Conservation (phyloP, 2,329 filamentous ascomycete species). For the Colletotrichum theobromicola region DNA sequence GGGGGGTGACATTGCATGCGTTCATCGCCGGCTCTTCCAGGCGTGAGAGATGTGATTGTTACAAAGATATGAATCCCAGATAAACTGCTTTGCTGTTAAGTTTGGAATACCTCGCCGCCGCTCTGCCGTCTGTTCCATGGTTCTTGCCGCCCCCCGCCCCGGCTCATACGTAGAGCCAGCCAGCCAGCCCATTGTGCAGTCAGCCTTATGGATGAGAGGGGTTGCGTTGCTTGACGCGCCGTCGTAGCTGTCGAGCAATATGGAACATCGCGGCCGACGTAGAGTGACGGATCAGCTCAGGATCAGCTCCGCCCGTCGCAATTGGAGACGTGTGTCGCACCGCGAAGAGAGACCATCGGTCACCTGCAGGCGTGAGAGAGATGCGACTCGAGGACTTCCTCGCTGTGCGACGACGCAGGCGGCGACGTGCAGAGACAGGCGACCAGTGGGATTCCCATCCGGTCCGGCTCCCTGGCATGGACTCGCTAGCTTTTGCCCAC, state of each 20-base stretch:
- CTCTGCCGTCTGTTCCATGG: neutral
- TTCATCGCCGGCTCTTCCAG: slow-evolving; percentile 11
- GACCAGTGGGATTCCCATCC: slow-evolving; percentile 8
- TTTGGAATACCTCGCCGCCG: neutral
- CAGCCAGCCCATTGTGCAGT: slow-evolving; percentile 1
- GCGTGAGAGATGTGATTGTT: neutral
- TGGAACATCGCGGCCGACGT: neutral
- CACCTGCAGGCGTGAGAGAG: slow-evolving; percentile 5
- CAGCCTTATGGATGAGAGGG: slow-evolving; percentile 14
- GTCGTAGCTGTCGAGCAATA: neutral
- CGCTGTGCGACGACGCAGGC: slow-evolving; percentile 13
- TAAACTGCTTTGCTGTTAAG: neutral
- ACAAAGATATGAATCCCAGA: slow-evolving; percentile 9
- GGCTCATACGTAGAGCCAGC: neutral
- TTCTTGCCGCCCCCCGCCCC: neutral
- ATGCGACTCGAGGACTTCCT: slow-evolving; percentile 10
- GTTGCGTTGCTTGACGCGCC: neutral
- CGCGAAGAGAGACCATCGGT: neutral
- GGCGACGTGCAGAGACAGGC: slow-evolving; percentile 9
- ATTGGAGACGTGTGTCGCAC: neutral
- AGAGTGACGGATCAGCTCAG: neutral
- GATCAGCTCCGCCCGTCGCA: neutral
- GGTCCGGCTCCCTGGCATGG: slow-evolving; percentile 4
- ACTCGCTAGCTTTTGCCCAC: neutral
- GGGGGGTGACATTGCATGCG: slow-evolving; percentile 14